These are phyloP conservation scores for Candida chilensis DNA, from an alignment of 805 yeast genomes.

Conservation along the genomic window DNA sequence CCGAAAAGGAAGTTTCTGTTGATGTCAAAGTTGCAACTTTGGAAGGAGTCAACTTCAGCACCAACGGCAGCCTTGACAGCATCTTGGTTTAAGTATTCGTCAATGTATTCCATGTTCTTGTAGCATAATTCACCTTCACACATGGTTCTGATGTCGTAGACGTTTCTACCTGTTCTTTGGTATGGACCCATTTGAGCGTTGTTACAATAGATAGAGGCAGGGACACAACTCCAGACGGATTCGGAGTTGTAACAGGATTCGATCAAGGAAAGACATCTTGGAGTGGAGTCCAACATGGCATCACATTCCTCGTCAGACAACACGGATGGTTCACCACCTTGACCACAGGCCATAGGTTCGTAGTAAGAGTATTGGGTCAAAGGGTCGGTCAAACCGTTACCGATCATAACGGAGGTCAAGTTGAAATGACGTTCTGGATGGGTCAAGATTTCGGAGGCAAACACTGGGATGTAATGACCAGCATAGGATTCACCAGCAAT, in stretches of 20 bases:
- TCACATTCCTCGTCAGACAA: constrained; percentile 63
- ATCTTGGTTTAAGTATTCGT: constrained; percentile 67
- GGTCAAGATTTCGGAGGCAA: constrained; percentile 70
- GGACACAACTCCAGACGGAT: constrained; percentile 79
- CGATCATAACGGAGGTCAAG: constrained; percentile 74
- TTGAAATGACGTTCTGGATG: constrained; percentile 57
- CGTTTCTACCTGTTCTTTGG: constrained; percentile 79
- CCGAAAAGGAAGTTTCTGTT: constrained; percentile 73
- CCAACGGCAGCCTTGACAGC: constrained; percentile 79
- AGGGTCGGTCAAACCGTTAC: constrained; percentile 90
- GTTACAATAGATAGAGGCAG: constrained; percentile 87
- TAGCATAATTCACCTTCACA: constrained; percentile 81
- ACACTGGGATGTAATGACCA: constrained; percentile 89
- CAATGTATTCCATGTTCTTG: constrained; percentile 67
- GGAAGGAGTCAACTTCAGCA: constrained; percentile 75
- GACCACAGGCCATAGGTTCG: constrained; percentile 91
- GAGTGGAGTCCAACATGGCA: constrained; percentile 48
- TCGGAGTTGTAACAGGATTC: constrained; percentile 70
- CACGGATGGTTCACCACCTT: constrained; percentile 76
- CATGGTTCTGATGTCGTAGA: constrained; percentile 75
- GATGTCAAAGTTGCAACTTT: constrained; percentile 71
- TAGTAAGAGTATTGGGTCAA: constrained; percentile 69
- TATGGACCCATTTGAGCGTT: constrained; percentile 76
- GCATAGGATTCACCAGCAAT: constrained; percentile 93
- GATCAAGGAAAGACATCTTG: constrained; percentile 71